Base-by-base conservation (phyloP, 495 filamentous ascomycete genomes). In the Amorphotheca resinae region DNA sequence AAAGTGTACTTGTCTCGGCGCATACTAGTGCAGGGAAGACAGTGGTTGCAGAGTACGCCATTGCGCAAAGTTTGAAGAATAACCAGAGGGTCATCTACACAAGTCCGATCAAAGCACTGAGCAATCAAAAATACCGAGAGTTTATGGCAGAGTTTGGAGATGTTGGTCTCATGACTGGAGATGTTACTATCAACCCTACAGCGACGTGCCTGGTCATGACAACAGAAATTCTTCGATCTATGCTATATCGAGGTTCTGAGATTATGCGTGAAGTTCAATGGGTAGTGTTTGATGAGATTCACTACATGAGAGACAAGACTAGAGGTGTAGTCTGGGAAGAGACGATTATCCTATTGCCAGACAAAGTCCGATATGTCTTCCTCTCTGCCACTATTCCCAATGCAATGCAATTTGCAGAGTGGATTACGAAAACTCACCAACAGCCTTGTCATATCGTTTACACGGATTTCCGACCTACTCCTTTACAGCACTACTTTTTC, bases 21-120 rank as follows among this genome's bases (percentile, higher is more conserved):
- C 91, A 98, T 64, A 98, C 91, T 16, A 88, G 82, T 74, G 91
- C 91, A 30, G 91, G 91, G 61, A 98, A 98, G 62, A 98, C 91
- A 2, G 91, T 96, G 14, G 86, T 95, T 15, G 91, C 91, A 45
- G 91, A 98, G 58, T 98, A 98, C 58, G 93, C 91, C 11, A 96
- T 98, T 57, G 91, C 91, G 31, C 91, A 98, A 56, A 88, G 93
- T 62, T 74, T 98, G 64, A 88, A 93, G 66, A 77, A 82, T 60
- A 95, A 95, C 64, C 91, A 98, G 65, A 77, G 91, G 57, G 91
- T 98, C 46, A 96, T 98, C 59, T 98, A 98, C 66, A 98, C 91
- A 1, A 95, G 89, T 70, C 91, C 91, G 1, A 96, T 98, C 66
- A 98, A 98, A 61, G 91, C 91, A 17, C 68, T 98, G 58, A 95